Conservation (phyloP, 768 basidiomycete species). For the Podaxis sp. region DNA sequence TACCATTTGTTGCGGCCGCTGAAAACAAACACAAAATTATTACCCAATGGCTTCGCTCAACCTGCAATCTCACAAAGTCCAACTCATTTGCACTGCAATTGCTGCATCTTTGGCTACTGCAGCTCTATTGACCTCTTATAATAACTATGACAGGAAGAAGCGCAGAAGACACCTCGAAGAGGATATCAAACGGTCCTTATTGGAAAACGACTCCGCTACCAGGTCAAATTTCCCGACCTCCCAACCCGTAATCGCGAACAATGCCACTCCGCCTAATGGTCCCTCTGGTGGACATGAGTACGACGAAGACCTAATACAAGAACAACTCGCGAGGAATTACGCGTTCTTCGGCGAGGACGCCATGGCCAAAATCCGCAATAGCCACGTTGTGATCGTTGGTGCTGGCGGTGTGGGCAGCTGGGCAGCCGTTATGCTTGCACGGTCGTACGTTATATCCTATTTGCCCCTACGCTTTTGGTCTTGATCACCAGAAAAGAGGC, state of each 20-base stretch:
- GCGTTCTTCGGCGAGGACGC: conserved; percentile 90
- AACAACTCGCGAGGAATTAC: conserved; percentile 92
- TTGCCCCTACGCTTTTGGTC: conserved; percentile 3
- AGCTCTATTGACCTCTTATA: conserved; percentile 58
- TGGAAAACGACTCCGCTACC: conserved; percentile 27
- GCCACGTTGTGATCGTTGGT: conserved; percentile 85
- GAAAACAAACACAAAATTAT: neutral
- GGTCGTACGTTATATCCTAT: conserved; percentile 63
- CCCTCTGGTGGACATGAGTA: conserved; percentile 33
- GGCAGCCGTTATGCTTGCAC: conserved; percentile 89
- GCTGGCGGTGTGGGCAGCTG: conserved; percentile 97
- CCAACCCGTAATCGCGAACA: neutral
- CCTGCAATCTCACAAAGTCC: conserved; percentile 56
- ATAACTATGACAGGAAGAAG: conserved; percentile 43
- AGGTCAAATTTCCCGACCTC: conserved; percentile 10
- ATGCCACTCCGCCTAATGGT: conserved; percentile 1
- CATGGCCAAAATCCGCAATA: conserved; percentile 74
- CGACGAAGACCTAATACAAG: conserved; percentile 79
- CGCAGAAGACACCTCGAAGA: conserved; percentile 56
- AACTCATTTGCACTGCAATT: conserved; percentile 66
- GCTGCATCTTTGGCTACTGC: conserved; percentile 65
- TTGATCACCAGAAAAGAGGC: conserved; percentile 44
- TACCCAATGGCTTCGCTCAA: conserved; percentile 31
- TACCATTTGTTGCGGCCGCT: neutral
- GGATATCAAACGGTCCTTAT: conserved; percentile 55